phyloP scores from a whole-genome alignment of 345 rosid species.

The Isatis tinctoria region DNA sequence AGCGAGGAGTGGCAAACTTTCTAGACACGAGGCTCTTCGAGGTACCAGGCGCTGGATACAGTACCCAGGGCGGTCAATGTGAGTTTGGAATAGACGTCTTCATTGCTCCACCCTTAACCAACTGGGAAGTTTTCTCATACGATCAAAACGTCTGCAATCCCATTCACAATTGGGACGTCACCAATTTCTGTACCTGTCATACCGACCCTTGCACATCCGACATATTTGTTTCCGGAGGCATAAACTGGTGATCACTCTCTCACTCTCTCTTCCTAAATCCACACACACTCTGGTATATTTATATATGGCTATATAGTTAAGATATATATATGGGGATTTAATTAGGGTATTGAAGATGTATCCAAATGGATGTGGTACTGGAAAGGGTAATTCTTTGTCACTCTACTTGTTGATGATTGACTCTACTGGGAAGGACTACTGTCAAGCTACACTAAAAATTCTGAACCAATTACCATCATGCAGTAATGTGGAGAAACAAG shows the following conservation, averaged over 20 bases:
- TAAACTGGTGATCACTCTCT: slow-evolving; percentile 19
- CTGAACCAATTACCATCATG: not conserved
- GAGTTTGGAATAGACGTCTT: slow-evolving; percentile 14
- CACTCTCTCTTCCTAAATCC: not conserved
- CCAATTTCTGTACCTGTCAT: not conserved
- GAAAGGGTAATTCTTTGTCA: slow-evolving; percentile 7
- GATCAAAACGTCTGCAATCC: not conserved
- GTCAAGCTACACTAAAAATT: slow-evolving; percentile 12
- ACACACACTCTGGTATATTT: not conserved
- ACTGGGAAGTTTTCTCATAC: not conserved
- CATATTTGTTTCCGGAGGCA: not conserved
- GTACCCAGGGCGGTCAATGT: not conserved
- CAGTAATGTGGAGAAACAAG: not conserved
- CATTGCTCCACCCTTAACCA: not conserved
- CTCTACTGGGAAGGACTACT: not conserved
- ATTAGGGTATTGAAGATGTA: slow-evolving; percentile 6
- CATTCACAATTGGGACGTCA: not conserved
- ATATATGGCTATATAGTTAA: not conserved
- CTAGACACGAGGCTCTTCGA: not conserved
- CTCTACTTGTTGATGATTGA: slow-evolving; percentile 18
- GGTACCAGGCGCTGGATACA: not conserved
- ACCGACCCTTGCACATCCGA: not conserved
- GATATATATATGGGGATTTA: not conserved
- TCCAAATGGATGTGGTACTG: slow-evolving; percentile 16
- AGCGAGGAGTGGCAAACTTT: not conserved